Conservation (phyloP, 192 early-diverging fungal species). For the Entrophospora sp. region DNA sequence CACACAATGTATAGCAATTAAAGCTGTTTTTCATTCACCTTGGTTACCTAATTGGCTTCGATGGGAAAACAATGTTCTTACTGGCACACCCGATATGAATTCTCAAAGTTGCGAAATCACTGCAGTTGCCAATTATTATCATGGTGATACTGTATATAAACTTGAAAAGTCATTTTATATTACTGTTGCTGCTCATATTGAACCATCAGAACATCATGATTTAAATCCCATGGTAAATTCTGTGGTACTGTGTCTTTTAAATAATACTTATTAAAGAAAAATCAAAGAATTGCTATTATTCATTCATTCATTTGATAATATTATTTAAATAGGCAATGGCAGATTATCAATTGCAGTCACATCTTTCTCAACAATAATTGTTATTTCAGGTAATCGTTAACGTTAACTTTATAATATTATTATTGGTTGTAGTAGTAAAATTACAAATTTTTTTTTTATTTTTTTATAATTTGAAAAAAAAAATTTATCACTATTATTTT, state of each 20-base stretch:
- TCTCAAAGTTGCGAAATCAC: constrained; percentile 50
- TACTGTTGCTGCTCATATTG: constrained; percentile 26
- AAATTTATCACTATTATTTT: too few species aligned
- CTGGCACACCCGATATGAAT: constrained; percentile 50
- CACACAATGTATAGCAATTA: too few species aligned
- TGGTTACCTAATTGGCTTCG: constrained; percentile 63
- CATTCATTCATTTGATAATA: background rate
- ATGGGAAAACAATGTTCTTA: constrained; percentile 65
- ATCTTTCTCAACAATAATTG: too few species aligned
- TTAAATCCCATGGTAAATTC: constrained; percentile 23
- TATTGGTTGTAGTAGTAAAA: too few species aligned
- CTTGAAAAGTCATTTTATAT: constrained; percentile 36
- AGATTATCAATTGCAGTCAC: constrained; percentile 21
- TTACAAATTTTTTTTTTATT: too few species aligned
- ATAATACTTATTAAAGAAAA: too few species aligned
- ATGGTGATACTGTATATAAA: constrained; percentile 38
- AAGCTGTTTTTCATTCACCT: constrained; percentile 60
- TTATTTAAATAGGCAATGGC: constrained; percentile 19
- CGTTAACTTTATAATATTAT: too few species aligned
- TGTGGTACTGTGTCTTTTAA: constrained; percentile 11
- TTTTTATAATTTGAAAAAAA: too few species aligned
- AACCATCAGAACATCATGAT: constrained; percentile 28
- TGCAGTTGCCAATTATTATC: constrained; percentile 58
- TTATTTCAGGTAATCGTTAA: too few species aligned
- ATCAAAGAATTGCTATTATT: background rate